A percentile compares a stretch with the other conserved stretches of the same genome.
Evolutionary conservation across 495 filamentous ascomycete species (phyloP).

Genomic region (Penicillium pulvis): DNA sequence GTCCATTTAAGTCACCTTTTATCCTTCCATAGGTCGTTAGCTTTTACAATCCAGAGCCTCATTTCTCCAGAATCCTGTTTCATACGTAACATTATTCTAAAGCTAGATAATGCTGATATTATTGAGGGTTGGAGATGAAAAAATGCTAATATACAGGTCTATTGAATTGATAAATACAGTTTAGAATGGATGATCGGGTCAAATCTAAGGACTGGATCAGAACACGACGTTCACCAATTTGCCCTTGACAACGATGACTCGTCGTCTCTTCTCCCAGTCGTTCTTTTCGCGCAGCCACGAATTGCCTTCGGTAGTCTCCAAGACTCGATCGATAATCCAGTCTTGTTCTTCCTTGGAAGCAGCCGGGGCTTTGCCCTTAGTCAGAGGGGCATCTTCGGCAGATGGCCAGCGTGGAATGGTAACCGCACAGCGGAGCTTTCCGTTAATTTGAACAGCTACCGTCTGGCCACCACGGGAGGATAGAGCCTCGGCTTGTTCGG

Average conservation of each 20-base stretch:
- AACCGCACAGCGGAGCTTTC: constrained; percentile 66
- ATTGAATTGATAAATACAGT: constrained; percentile 1
- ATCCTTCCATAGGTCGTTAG: too few relatives aligned
- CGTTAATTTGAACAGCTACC: constrained; percentile 76
- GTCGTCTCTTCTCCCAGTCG: constrained; percentile 47
- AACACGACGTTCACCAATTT: constrained; percentile 54
- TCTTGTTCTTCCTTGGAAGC: constrained; percentile 41
- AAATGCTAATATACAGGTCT: neutral
- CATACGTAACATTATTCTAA: too few relatives aligned
- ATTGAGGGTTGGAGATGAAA: neutral
- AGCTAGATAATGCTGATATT: too few relatives aligned
- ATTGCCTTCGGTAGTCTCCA: constrained; percentile 48
- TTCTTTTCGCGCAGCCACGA: constrained; percentile 49
- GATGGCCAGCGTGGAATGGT: constrained; percentile 51
- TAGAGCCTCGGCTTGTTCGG: constrained; percentile 51
- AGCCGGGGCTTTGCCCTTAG: constrained; percentile 17
- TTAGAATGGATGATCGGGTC: neutral
- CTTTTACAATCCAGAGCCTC: too few relatives aligned
- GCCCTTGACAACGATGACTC: constrained; percentile 50
- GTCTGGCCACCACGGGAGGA: constrained; percentile 41
- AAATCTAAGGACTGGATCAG: constrained; percentile 16
- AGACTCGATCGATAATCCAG: constrained; percentile 58
- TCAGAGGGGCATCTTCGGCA: constrained; percentile 17
- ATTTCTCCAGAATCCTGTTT: too few relatives aligned
- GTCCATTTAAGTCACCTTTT: too few relatives aligned